Evolutionary conservation across 1,139 yeast species (phyloP).

Genomic region (Pichia sp.): DNA sequence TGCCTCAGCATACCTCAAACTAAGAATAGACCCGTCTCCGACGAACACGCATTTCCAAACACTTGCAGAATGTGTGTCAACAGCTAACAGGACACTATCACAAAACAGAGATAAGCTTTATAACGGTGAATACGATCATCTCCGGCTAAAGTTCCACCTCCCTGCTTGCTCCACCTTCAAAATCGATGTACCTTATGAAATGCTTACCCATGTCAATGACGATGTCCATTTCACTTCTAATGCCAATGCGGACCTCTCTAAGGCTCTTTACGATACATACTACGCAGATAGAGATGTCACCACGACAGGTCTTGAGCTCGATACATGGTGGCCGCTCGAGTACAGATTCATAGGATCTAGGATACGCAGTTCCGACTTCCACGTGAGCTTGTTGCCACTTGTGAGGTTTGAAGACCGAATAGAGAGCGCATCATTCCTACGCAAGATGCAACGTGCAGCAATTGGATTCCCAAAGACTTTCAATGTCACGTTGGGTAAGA

Average conservation of each 20-base stretch:
- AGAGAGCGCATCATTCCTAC: neutral
- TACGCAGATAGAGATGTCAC: slow-evolving; percentile 14
- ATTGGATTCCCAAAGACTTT: neutral
- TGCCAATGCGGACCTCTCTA: neutral
- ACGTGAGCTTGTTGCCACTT: slow-evolving; percentile 23
- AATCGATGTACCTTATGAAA: slow-evolving; percentile 19
- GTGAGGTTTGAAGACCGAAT: slow-evolving; percentile 13
- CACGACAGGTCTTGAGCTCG: slow-evolving; percentile 14
- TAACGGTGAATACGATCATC: slow-evolving; percentile 9
- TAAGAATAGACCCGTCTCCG: neutral
- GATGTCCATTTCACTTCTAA: neutral
- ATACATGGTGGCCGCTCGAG: slow-evolving; percentile 7
- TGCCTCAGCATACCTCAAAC: slow-evolving; percentile 5
- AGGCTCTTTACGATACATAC: neutral
- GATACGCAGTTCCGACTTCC: slow-evolving; percentile 13
- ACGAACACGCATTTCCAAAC: no score
- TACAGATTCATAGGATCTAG: slow-evolving; percentile 6
- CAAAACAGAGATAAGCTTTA: neutral
- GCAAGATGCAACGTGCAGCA: neutral
- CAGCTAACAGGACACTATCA: slow-evolving; percentile 2
- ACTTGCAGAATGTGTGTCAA: slow-evolving; percentile 5
- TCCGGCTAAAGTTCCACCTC: slow-evolving; percentile 1
- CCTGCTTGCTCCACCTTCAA: slow-evolving; percentile 4
- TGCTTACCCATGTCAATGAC: slow-evolving; percentile 9
- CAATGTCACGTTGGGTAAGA: neutral